A percentile compares a stretch with the other conserved stretches of the same genome.
Conservation (phyloP, 2,329 filamentous ascomycete species). For the Trichoderma atrobrunneum region DNA sequence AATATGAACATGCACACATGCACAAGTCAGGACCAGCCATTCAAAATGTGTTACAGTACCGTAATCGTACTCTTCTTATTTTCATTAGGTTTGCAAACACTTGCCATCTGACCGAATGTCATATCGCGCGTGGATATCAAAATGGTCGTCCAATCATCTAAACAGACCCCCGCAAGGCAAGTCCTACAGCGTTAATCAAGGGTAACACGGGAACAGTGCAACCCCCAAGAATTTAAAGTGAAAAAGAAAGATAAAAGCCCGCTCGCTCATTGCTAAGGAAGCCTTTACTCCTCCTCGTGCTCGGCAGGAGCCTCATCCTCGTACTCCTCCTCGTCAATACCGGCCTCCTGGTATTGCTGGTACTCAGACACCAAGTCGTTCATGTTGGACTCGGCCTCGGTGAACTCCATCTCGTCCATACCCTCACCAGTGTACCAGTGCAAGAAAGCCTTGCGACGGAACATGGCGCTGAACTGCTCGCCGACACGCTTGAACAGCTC, state of each 20-base stretch:
- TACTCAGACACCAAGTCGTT: constrained; percentile 99
- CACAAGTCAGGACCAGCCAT: background rate
- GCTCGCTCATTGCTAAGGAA: background rate
- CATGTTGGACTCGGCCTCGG: constrained; percentile 99
- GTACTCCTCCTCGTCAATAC: constrained; percentile 93
- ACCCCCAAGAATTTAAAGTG: constrained; percentile 5
- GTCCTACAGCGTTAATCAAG: constrained; percentile 17
- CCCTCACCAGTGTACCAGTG: constrained; percentile 99
- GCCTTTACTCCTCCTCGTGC: constrained; percentile 18
- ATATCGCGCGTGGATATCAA: constrained; percentile 39
- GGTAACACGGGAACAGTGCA: constrained; percentile 9
- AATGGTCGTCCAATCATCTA: constrained; percentile 35
- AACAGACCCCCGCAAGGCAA: constrained; percentile 27
- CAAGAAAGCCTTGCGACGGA: constrained; percentile 99
- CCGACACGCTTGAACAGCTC: constrained; percentile 99
- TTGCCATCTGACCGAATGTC: constrained; percentile 29
- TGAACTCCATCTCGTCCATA: constrained; percentile 99
- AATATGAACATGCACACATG: background rate
- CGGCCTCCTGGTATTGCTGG: constrained; percentile 99
- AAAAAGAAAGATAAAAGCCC: background rate
- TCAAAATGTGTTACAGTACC: constrained; percentile 22
- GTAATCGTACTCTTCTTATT: constrained; percentile 32
- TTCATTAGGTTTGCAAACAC: constrained; percentile 31
- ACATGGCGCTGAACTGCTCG: constrained; percentile 99
- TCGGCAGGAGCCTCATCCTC: constrained; percentile 70